phyloP scores from a whole-genome alignment of 2,329 filamentous ascomycete genomes.

The Coniochaeta sp. region DNA sequence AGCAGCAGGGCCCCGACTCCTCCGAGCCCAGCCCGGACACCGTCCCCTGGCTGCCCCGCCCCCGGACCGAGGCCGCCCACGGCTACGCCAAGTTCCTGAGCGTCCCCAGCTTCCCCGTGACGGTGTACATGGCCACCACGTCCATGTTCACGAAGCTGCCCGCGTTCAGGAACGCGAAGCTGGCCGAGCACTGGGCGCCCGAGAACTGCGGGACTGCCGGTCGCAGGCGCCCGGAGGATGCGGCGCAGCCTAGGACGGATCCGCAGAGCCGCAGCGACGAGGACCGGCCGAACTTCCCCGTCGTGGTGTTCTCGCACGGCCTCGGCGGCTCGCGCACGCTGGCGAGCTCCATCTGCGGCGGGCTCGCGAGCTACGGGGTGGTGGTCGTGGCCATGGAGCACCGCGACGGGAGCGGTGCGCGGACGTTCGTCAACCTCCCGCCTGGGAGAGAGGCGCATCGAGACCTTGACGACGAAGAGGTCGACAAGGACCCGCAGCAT shows the following conservation, averaged over 20 bases:
- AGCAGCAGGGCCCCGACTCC: constrained; percentile 29
- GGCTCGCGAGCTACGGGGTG: constrained; percentile 60
- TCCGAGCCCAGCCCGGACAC: constrained; percentile 33
- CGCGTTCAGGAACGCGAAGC: constrained; percentile 52
- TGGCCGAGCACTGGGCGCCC: constrained; percentile 31
- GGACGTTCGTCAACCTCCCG: constrained; percentile 52
- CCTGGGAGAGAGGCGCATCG: constrained; percentile 11
- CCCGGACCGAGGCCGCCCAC: constrained; percentile 45
- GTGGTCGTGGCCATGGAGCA: constrained; percentile 60
- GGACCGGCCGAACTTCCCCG: constrained; percentile 41
- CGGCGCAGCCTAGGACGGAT: constrained; percentile 4
- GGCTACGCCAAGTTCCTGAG: constrained; percentile 57
- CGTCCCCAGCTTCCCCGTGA: constrained; percentile 37
- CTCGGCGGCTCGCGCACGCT: constrained; percentile 56
- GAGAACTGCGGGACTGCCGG: constrained; percentile 39
- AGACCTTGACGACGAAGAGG: constrained; percentile 13
- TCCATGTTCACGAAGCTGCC: constrained; percentile 59
- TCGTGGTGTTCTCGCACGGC: constrained; percentile 61
- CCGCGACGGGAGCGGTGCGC: constrained; percentile 55
- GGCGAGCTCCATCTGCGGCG: constrained; percentile 56
- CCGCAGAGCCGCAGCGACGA: constrained; percentile 9
- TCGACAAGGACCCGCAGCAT: constrained; percentile 14
- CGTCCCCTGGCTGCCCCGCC: constrained; percentile 55
- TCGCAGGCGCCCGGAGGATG: constrained; percentile 1
- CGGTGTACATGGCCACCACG: constrained; percentile 47